Evolutionary conservation across 1,284 basidiomycete genomes (phyloP).

Genomic region (Leccinum solheimii): DNA sequence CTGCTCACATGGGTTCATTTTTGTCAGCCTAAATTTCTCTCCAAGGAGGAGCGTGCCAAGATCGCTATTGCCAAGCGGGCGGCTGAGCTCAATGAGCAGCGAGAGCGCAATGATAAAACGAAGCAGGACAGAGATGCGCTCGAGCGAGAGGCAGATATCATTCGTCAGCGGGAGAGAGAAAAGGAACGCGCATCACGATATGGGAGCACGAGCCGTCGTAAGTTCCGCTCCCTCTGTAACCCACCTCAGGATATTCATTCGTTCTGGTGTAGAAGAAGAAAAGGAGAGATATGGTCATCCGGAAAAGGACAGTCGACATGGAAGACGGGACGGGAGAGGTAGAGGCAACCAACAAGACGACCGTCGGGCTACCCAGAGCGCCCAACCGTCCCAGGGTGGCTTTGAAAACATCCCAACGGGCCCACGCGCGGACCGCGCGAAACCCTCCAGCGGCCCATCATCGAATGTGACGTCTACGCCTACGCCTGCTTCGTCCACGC

Average conservation of each 20-base stretch:
- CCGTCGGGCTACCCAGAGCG: constrained; percentile 36
- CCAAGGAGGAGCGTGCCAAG: constrained; percentile 85
- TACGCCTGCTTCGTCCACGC: constrained; percentile 44
- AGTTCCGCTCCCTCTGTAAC: constrained; percentile 40
- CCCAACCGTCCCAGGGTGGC: constrained; percentile 34
- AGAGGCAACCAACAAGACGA: constrained; percentile 33
- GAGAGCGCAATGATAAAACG: constrained; percentile 58
- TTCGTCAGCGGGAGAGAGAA: constrained; percentile 49
- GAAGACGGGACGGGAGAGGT: constrained; percentile 37
- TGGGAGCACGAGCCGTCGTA: constrained; percentile 33
- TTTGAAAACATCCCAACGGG: constrained; percentile 78
- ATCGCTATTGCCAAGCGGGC: constrained; percentile 85
- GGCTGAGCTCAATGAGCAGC: constrained; percentile 72
- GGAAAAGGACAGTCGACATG: constrained; percentile 46
- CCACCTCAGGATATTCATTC: constrained; percentile 19
- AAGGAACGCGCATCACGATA: constrained; percentile 30
- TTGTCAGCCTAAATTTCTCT: constrained; percentile 84
- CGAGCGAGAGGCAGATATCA: constrained; percentile 73
- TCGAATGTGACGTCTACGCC: constrained; percentile 30
- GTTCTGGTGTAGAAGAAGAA: constrained; percentile 56
- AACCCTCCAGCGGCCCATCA: constrained; percentile 36
- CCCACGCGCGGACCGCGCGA: constrained; percentile 73
- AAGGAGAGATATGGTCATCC: constrained; percentile 51
- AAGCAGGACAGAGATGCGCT: constrained; percentile 63
- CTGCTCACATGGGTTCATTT: constrained; percentile 10